Evolutionary conservation across 116 monocot species (phyloP).

Genomic region (Trichopus zeylanicus): DNA sequence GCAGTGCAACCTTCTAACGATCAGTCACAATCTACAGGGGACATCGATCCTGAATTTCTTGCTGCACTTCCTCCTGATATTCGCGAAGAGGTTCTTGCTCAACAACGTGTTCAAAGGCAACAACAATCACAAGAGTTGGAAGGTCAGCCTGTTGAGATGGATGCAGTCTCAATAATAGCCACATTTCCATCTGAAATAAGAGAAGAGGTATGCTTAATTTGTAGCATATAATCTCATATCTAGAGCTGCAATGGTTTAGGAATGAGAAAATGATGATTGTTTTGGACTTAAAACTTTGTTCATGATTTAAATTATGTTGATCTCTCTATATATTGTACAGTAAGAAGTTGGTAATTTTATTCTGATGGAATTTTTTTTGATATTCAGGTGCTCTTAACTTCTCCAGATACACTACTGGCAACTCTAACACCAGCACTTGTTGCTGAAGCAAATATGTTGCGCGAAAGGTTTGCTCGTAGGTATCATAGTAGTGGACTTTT

Average conservation of each 20-base stretch:
- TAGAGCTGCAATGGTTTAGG: background rate
- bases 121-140: constrained; percentile 87
- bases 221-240: background rate
- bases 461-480: constrained; percentile 95
- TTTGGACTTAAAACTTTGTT: too few relatives aligned
- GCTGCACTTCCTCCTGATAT: constrained; percentile 99
- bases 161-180: constrained; percentile 97
- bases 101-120: constrained; percentile 78
- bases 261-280: too few relatives aligned
- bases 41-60: constrained; percentile 99
- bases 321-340: background rate
- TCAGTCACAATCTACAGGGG: constrained; percentile 56
- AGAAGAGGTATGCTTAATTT: constrained; percentile 59
- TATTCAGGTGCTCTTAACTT: constrained; percentile 90
- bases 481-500: constrained; percentile 64
- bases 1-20: constrained; percentile 57
- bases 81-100: constrained; percentile 85
- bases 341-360: background rate
- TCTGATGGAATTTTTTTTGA: background rate
- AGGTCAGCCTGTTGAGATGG: constrained; percentile 99
- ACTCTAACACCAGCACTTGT: constrained; percentile 95
- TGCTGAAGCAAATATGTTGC: constrained; percentile 94
- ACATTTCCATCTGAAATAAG: constrained; percentile 98
- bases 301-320: too few relatives aligned
- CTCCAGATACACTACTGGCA: constrained; percentile 83